Percentiles rank a stretch among this genome's conserved stretches.
Conservation (phyloP, 768 basidiomycete genomes). For the Macrolepiota dolichaula region DNA sequence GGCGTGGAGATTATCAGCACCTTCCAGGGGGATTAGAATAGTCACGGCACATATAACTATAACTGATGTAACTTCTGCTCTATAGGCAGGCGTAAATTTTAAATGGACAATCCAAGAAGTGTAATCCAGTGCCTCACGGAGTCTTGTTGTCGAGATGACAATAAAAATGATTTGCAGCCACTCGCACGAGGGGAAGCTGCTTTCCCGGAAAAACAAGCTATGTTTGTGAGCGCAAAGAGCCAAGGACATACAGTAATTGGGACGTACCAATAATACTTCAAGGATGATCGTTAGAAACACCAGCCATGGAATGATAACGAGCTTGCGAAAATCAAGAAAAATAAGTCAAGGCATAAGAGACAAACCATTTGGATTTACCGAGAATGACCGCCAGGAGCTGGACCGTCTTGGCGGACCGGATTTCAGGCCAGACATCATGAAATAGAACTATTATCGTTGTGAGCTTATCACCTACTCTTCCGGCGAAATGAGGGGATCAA, state of each 20-base stretch:
- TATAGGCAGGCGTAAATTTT: too few relatives aligned
- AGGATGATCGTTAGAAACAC: slow-evolving; percentile 4
- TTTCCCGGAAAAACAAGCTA: not conserved
- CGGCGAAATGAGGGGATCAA: not conserved
- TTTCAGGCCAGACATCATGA: not conserved
- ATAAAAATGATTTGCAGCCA: slow-evolving; percentile 2
- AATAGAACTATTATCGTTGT: not conserved
- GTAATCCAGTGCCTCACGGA: not conserved
- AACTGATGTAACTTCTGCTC: not conserved
- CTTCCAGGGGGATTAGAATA: slow-evolving; percentile 5
- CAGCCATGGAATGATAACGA: slow-evolving; percentile 1
- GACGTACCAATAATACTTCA: slow-evolving; percentile 5
- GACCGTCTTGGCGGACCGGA: not conserved
- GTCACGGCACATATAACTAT: not conserved
- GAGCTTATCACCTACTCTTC: not conserved
- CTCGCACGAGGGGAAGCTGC: not conserved
- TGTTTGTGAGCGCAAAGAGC: not conserved
- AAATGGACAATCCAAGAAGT: too few relatives aligned
- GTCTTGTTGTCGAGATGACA: slow-evolving; percentile 3
- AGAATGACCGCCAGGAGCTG: not conserved
- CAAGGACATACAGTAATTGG: not conserved
- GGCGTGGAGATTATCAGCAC: not conserved
- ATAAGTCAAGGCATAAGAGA: not conserved
- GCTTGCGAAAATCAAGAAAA: not conserved
- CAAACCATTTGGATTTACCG: not conserved